Percentiles rank a stretch among this genome's conserved stretches.
These are phyloP conservation scores for Nemania sp. DNA, from an alignment of 2,329 filamentous ascomycete genomes.

Conservation along the genomic window DNA sequence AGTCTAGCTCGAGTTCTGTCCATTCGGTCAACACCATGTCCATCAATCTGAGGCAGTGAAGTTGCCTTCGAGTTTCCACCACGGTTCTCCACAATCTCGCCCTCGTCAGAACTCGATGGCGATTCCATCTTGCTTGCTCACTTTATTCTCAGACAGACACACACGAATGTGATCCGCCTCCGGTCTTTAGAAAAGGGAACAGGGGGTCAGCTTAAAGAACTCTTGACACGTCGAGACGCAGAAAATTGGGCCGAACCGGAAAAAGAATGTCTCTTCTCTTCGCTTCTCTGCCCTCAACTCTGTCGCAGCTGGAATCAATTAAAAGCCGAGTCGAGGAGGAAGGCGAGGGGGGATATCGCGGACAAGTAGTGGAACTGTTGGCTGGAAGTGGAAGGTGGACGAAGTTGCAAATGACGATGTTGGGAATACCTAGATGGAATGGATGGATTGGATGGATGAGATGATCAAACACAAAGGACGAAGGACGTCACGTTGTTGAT, in stretches of 20 bases:
- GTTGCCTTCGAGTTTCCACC: conserved; percentile 77
- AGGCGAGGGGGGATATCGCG: neutral
- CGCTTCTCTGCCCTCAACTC: conserved; percentile 24
- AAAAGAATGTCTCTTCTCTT: conserved; percentile 34
- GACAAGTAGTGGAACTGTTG: neutral
- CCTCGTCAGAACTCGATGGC: conserved; percentile 75
- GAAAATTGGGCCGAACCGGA: conserved; percentile 44
- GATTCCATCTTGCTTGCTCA: conserved; percentile 42
- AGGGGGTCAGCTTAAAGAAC: conserved; percentile 38
- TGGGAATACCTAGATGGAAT: no score
- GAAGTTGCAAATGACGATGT: conserved; percentile 5
- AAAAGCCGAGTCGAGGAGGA: neutral
- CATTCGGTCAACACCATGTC: conserved; percentile 88
- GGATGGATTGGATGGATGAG: conserved; percentile 11
- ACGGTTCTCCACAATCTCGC: conserved; percentile 80
- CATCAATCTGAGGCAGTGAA: conserved; percentile 76
- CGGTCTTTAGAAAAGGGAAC: conserved; percentile 33
- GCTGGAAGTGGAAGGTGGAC: neutral
- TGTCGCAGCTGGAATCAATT: conserved; percentile 23
- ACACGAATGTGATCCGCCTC: conserved; percentile 32
- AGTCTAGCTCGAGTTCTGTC: conserved; percentile 74
- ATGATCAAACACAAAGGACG: conserved; percentile 24
- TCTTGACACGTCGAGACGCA: conserved; percentile 33
- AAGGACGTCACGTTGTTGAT: conserved; percentile 5
- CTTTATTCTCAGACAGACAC: conserved; percentile 34